Conservation (phyloP, 2,329 filamentous ascomycete genomes). For the Cryphonectria naterciae region DNA sequence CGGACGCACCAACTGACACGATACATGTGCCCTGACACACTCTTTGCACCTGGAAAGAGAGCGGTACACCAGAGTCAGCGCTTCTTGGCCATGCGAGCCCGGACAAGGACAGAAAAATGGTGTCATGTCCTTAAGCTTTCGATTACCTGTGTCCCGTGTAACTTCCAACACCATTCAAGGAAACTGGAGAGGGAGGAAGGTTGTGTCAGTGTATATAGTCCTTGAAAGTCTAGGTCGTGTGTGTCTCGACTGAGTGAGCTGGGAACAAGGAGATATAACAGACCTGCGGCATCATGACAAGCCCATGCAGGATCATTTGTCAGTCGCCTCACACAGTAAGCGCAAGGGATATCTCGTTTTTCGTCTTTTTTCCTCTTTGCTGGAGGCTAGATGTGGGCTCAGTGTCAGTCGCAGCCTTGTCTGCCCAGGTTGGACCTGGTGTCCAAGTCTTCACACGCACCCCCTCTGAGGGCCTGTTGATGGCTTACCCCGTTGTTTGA, state of each 20-base stretch:
- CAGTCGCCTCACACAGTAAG: slow-evolving; percentile 18
- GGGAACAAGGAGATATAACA: neutral
- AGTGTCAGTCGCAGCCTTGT: neutral
- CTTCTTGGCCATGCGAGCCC: neutral
- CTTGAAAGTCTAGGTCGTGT: neutral
- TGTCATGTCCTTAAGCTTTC: neutral
- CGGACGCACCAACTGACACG: slow-evolving; percentile 15
- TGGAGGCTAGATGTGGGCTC: neutral
- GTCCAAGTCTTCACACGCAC: too few relatives aligned
- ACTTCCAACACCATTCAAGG: slow-evolving; percentile 3
- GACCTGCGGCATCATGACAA: slow-evolving; percentile 23
- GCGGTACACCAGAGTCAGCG: neutral
- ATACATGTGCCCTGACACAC: slow-evolving; percentile 21
- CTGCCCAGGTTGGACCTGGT: neutral
- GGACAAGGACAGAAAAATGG: neutral
- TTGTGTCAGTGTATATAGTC: neutral
- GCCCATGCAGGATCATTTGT: slow-evolving; percentile 23
- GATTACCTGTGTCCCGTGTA: slow-evolving; percentile 20
- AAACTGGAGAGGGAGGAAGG: neutral
- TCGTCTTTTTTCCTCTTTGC: slow-evolving; percentile 18
- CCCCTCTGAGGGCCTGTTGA: neutral
- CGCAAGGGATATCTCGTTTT: slow-evolving; percentile 15
- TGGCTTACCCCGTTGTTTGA: slow-evolving; percentile 9
- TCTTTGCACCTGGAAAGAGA: slow-evolving; percentile 9
- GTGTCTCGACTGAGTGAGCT: too few relatives aligned